Evolutionary conservation across 73 alveolate species (phyloP).

Genomic region (Uronychia binucleata): DNA sequence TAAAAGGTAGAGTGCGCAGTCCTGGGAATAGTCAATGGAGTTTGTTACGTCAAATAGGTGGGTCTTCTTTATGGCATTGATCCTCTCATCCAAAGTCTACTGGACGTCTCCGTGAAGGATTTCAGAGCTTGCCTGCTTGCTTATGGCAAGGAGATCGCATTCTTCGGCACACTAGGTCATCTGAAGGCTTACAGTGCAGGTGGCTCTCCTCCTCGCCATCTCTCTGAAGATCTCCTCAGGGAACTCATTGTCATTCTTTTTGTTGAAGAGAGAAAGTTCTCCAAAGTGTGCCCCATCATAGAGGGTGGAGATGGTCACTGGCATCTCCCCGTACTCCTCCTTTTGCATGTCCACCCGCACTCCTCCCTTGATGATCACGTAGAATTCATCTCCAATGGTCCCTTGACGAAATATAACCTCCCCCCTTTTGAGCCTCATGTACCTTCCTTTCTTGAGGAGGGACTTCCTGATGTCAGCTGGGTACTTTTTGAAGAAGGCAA

Average conservation of each 20-base stretch:
- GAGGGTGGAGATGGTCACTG: conserved; percentile 18
- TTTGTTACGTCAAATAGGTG: neutral
- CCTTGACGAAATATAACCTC: conserved; percentile 39
- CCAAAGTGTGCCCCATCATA: conserved; percentile 59
- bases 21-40: conserved; percentile 4
- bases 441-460: neutral
- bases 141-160: neutral
- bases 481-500: conserved; percentile 38
- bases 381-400: conserved; percentile 32
- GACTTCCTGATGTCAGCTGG: conserved; percentile 20
- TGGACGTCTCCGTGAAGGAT: conserved; percentile 15
- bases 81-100: conserved; percentile 21
- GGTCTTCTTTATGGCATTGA: conserved; percentile 15
- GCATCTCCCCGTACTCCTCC: conserved; percentile 40
- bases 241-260: neutral
- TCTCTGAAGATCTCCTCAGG: conserved; percentile 11
- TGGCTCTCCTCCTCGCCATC: conserved; percentile 33
- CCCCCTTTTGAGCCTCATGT: neutral
- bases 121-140: neutral
- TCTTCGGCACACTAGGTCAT: conserved; percentile 6
- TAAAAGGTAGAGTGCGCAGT: conserved; percentile 30
- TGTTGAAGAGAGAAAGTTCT: conserved; percentile 40
- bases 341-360: conserved; percentile 25
- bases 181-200: conserved; percentile 25
- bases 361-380: conserved; percentile 35